These are phyloP conservation scores for Pugionium dolabratum DNA, from an alignment of 345 rosid species.

Conservation along the genomic window DNA sequence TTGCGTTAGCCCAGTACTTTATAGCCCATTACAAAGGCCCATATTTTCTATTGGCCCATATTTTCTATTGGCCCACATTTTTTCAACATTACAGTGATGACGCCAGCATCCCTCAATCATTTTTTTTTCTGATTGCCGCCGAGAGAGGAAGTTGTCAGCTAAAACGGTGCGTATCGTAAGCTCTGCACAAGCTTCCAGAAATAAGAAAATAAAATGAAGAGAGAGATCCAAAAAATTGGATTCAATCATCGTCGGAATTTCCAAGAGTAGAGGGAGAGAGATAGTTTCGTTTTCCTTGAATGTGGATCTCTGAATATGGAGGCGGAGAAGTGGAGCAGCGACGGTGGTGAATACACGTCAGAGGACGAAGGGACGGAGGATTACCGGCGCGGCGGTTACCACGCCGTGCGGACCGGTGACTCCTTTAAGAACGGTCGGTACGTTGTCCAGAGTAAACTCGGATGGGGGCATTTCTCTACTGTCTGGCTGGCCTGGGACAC, in stretches of 20 bases:
- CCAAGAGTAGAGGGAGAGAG: constrained; percentile 14
- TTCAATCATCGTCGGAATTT: constrained; percentile 25
- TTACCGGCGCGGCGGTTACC: constrained; percentile 91
- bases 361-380: constrained; percentile 95
- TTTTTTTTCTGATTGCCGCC: not conserved
- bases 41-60: not conserved
- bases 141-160: not conserved
- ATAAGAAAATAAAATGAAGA: not conserved
- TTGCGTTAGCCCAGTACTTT: not conserved
- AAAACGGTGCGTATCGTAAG: constrained; percentile 34
- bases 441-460: constrained; percentile 85
- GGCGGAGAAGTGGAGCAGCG: constrained; percentile 63
- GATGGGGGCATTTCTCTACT: constrained; percentile 98
- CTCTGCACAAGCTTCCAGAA: constrained; percentile 38
- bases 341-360: constrained; percentile 74
- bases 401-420: constrained; percentile 80
- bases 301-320: constrained; percentile 34
- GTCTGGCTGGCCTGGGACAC: constrained; percentile 98
- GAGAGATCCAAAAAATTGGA: constrained; percentile 26
- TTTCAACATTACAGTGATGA: not conserved
- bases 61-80: not conserved
- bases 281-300: not conserved
- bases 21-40: not conserved
- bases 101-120: constrained; percentile 30
- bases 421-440: constrained; percentile 78